Percentiles rank a stretch among this genome's conserved stretches.
These are phyloP conservation scores for Naganishia friedmannii DNA, from an alignment of 768 basidiomycete species.

Conservation along the genomic window DNA sequence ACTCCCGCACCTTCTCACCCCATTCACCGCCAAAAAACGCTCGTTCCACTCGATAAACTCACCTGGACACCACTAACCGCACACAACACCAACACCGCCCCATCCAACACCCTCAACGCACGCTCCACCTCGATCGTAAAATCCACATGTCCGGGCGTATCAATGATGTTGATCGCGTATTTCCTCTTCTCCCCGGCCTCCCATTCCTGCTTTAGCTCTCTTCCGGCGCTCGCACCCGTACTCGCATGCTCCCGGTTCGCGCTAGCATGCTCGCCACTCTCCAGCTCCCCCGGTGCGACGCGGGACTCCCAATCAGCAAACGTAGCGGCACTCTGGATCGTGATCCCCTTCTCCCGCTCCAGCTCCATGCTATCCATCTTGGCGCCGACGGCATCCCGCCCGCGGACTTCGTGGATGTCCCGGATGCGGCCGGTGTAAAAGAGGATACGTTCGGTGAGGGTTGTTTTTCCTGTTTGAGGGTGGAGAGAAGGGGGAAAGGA, in stretches of 20 bases:
- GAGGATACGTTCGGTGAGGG: conserved; percentile 88
- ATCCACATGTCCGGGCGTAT: conserved; percentile 98
- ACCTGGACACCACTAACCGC: conserved; percentile 96
- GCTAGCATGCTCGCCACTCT: conserved; percentile 21
- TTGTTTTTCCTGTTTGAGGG: conserved; percentile 74
- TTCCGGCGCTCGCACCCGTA: neutral
- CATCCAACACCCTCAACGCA: conserved; percentile 90
- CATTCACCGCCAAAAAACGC: no score
- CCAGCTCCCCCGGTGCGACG: conserved; percentile 58
- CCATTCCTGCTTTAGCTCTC: conserved; percentile 23
- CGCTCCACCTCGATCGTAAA: conserved; percentile 99
- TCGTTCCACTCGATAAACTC: conserved; percentile 33
- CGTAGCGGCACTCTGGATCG: conserved; percentile 96
- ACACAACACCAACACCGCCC: conserved; percentile 91
- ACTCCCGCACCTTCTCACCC: neutral
- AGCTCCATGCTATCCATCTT: conserved; percentile 99
- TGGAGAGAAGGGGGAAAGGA: neutral
- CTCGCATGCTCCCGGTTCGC: no score
- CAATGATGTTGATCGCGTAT: conserved; percentile 95
- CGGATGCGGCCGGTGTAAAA: conserved; percentile 94
- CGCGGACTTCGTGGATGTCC: conserved; percentile 95
- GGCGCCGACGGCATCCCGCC: conserved; percentile 90
- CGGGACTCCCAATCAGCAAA: conserved; percentile 92
- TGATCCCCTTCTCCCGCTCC: conserved; percentile 97
- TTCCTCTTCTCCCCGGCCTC: conserved; percentile 62